Evolutionary conservation across 2,329 filamentous ascomycete genomes (phyloP).

Genomic region (Phialophora expanda): DNA sequence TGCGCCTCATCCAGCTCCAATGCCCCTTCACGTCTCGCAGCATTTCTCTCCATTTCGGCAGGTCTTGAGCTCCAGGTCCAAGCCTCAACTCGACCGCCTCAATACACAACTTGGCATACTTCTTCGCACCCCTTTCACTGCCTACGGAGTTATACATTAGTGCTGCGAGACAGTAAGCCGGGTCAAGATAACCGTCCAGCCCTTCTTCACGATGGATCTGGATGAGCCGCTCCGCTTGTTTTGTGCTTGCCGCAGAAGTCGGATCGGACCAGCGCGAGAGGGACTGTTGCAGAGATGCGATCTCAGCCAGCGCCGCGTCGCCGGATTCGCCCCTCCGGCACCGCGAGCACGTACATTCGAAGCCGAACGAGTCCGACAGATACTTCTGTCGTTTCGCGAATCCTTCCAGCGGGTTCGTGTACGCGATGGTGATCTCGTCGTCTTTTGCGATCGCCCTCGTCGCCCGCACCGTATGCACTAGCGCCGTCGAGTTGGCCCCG

Average conservation of each 20-base stretch:
- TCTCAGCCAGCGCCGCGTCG: constrained; percentile 23
- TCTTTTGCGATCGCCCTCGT: constrained; percentile 76
- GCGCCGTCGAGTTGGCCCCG: constrained; percentile 5
- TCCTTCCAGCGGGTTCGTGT: constrained; percentile 48
- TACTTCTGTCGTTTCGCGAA: constrained; percentile 21
- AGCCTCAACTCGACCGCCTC: constrained; percentile 26
- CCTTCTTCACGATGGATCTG: constrained; percentile 19
- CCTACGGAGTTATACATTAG: constrained; percentile 30
- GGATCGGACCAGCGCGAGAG: constrained; percentile 25
- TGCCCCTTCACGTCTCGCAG: constrained; percentile 15
- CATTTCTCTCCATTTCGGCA: constrained; percentile 28
- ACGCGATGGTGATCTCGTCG: constrained; percentile 94
- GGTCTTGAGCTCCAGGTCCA: constrained; percentile 15
- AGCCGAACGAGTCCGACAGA: constrained; percentile 26
- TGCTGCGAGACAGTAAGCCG: constrained; percentile 31
- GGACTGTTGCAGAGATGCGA: constrained; percentile 17
- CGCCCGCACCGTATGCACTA: constrained; percentile 26
- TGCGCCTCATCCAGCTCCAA: constrained; percentile 34
- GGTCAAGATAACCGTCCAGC: constrained; percentile 28
- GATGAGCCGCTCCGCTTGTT: constrained; percentile 26
- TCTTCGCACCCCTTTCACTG: constrained; percentile 22
- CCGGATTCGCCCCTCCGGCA: constrained; percentile 19
- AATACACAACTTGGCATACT: constrained; percentile 27
- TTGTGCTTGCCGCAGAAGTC: constrained; percentile 10
- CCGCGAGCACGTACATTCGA: constrained; percentile 28